Percentiles rank a stretch among this genome's conserved stretches.
Conservation (phyloP, 2,329 filamentous ascomycete species). For the Lanzia echinophila region DNA sequence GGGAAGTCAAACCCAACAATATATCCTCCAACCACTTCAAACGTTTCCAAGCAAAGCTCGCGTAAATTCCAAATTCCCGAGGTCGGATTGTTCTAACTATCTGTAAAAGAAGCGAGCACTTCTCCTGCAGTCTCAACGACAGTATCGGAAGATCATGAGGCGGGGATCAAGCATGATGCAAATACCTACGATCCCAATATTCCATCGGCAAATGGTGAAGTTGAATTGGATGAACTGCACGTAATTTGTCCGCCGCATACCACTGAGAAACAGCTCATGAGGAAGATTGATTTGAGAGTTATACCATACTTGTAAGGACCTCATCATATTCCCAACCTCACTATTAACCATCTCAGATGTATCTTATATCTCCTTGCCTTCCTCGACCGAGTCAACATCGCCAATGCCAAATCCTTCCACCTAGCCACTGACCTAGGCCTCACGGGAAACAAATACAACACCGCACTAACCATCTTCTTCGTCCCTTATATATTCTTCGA, state of each 20-base stretch:
- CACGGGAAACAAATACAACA: conserved; percentile 59
- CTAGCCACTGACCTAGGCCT: conserved; percentile 58
- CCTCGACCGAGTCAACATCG: conserved; percentile 69
- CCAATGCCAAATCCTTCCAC: conserved; percentile 65
- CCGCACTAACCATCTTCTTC: conserved; percentile 74
- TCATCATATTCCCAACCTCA: not conserved
- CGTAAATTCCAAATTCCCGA: not conserved
- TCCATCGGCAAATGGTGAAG: not conserved
- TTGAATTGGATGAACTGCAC: conserved; percentile 24
- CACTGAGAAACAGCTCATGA: conserved; percentile 55
- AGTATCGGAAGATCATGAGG: conserved; percentile 15
- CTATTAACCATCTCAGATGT: conserved; percentile 23
- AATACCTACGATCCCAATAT: conserved; percentile 24
- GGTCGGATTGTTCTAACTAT: not conserved
- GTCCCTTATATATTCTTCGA: conserved; percentile 68
- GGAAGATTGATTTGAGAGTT: conserved; percentile 64
- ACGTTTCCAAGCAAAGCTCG: not conserved
- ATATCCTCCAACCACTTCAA: not conserved
- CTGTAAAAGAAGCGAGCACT: not conserved
- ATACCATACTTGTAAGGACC: conserved; percentile 56
- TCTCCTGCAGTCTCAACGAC: not conserved
- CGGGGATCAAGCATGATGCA: conserved; percentile 17
- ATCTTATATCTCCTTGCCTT: conserved; percentile 67
- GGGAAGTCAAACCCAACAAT: not conserved
- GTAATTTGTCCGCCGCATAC: conserved; percentile 30